These are phyloP conservation scores for Fusarium goolgardi DNA, from an alignment of 2,329 filamentous ascomycete genomes.

Conservation along the genomic window DNA sequence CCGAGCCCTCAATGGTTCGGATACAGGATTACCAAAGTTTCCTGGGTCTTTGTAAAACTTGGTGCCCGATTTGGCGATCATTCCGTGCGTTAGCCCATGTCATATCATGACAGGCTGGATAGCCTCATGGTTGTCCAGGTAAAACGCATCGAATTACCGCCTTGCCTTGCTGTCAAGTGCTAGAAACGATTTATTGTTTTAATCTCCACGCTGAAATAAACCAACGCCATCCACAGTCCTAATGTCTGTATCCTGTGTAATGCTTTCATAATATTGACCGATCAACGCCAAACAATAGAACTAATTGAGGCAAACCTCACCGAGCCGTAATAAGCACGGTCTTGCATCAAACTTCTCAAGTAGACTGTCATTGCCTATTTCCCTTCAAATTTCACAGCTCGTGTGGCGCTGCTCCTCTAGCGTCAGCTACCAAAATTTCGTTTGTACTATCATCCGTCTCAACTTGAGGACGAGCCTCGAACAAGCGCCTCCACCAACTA, in stretches of 20 bases:
- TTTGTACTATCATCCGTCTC: conserved; percentile 67
- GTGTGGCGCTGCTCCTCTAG: conserved; percentile 47
- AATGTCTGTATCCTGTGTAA: conserved; percentile 13
- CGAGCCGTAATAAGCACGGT: neutral
- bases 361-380: neutral
- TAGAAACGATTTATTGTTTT: conserved; percentile 2
- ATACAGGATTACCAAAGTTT: neutral
- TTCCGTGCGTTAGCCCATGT: neutral
- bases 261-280: conserved; percentile 32
- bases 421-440: conserved; percentile 70
- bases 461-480: conserved; percentile 68
- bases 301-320: neutral
- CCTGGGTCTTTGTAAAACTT: neutral
- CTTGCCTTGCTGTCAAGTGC: neutral
- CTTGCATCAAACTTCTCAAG: neutral
- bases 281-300: conserved; percentile 26
- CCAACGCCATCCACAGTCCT: conserved; percentile 10
- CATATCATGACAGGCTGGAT: conserved; percentile 25
- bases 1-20: conserved; percentile 1
- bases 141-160: neutral
- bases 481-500: conserved; percentile 87
- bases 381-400: conserved; percentile 30
- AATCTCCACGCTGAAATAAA: conserved; percentile 27
- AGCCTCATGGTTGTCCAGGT: neutral
- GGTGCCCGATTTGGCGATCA: neutral